Base-by-base conservation (phyloP, 2,329 filamentous ascomycete genomes). In the Blastomyces gilchristii region DNA sequence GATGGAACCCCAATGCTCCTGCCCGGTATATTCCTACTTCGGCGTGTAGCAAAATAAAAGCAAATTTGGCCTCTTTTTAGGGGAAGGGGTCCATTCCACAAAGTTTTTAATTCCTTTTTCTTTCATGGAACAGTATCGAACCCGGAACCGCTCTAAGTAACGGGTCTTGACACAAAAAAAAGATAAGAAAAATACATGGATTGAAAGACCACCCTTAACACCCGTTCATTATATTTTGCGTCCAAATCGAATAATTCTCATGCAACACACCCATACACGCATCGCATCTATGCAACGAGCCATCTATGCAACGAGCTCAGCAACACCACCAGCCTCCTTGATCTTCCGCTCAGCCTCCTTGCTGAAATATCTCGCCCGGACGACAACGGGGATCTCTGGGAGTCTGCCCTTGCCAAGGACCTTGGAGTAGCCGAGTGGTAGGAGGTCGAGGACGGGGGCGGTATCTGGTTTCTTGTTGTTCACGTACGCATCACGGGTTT, bases 261-360 rank as follows among this genome's bases (percentile, higher is more conserved):
- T 37, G 22, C 37, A 37, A 54, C 22, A 31, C 60, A 49, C 37
- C n/a, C 14, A 54, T 22, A 11, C 43, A 28, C 57, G 45, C 39
- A 59, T 59, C 22, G 28, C 57, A 61, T 75, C 84, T 89, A 97
- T 82, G 91, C 92, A 76, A 97, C 90, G 79, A 97, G 85, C 86
- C 57, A 61, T 75, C 84, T 89, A 97, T 82, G 91, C 92, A 76
- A 97, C 90, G 79, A 97, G 85, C 86, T 97, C 91, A 75, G 96
- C 84, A 76, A 96, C 90, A 81, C 93, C 93, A 80, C 94, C 94
- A 75, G 92, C 93, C 81, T 94, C 91, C 79, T 90, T 96, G 82
- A 99, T 97, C 89, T 99, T 99, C 83, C 90, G 85, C 88, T 99
- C 94, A 71, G 94, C 94, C 79, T 96, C 87, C 79, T 89, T 89